These are phyloP conservation scores for Beauveria pseudobassiana DNA, from an alignment of 2,329 filamentous ascomycete genomes.

Conservation along the genomic window DNA sequence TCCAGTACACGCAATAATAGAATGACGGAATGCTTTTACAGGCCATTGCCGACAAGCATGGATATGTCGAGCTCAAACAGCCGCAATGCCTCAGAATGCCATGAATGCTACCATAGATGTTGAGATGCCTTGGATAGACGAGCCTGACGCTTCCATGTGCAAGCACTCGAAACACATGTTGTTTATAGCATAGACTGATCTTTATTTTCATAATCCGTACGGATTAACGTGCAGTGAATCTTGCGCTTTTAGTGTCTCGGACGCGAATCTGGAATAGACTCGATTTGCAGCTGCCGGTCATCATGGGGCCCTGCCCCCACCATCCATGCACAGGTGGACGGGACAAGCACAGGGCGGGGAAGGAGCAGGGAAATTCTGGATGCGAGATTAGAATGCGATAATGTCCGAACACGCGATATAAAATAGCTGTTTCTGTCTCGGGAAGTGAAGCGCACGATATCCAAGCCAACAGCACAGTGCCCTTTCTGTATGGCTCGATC, in stretches of 20 bases:
- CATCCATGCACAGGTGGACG: neutral
- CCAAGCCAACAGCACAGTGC: too few species aligned
- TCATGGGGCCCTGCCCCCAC: neutral
- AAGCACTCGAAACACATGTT: neutral
- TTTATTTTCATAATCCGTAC: neutral
- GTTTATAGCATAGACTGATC: too few species aligned
- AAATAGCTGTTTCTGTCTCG: too few species aligned
- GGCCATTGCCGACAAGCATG: neutral
- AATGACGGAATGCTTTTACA: neutral
- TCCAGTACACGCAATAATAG: neutral
- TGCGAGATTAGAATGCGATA: too few species aligned
- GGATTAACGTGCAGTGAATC: neutral
- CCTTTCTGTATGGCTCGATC: too few species aligned
- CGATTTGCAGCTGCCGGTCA: neutral
- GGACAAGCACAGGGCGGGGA: too few species aligned
- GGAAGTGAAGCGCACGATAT: too few species aligned
- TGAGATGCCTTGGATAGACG: neutral
- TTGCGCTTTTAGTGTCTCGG: too few species aligned
- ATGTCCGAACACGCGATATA: too few species aligned
- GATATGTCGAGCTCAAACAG: neutral
- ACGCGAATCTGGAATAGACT: neutral
- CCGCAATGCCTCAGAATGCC: neutral
- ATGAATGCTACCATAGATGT: neutral
- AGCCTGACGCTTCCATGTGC: neutral
- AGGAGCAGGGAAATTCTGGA: too few species aligned